Base-by-base conservation (phyloP, 352 stramenopile species). In the Phytophthora cactorum region DNA sequence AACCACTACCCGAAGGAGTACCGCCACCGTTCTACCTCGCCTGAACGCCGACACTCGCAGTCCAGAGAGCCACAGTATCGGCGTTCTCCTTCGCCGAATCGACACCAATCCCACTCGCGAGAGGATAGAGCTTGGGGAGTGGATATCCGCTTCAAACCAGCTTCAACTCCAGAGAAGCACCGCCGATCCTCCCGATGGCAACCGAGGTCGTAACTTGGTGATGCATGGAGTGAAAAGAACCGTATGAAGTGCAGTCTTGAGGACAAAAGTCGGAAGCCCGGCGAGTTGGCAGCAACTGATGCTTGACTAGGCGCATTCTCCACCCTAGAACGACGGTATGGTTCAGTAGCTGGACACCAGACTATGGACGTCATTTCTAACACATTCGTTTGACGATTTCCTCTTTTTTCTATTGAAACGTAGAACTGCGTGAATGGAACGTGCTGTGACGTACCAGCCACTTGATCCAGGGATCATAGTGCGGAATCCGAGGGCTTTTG, bases 171-270 rank as follows among this genome's bases (percentile, higher is more conserved):
- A 25, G 67, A 76, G 38, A 76, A 74, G 34, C 59, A 68, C 49
- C 72, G 44, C 4, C 63, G 72, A 53, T 61, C 63, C 5, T 70
- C 72, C 9, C 68, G 72, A 62, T 79, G 72, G 72, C 59, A 79
- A 53, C 57, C 63, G 43, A 56, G 64, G n/a, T 58, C 58, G 31
- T 79, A 68, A 78, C 36, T 43, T 10, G 2, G 36, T 39, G 34
- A 22, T 22, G n/a, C 14, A 29, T 41, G 32, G n/a, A 38, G 34
- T 3, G 9, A 41, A 57, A 39, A 11, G 34, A 7, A 22, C 17
- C 15, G 38, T 45, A 17, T 44, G 9, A 31, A 5, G 15, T 7
- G 34, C 38, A 51, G 29, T 31, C 8, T 39, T 17, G 32, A 25
- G 29, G 12, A 4, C 36, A 60, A 32, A 12, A 28, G 6, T 22